Conservation (phyloP, 345 rosid species). For the Clausena lansium region DNA sequence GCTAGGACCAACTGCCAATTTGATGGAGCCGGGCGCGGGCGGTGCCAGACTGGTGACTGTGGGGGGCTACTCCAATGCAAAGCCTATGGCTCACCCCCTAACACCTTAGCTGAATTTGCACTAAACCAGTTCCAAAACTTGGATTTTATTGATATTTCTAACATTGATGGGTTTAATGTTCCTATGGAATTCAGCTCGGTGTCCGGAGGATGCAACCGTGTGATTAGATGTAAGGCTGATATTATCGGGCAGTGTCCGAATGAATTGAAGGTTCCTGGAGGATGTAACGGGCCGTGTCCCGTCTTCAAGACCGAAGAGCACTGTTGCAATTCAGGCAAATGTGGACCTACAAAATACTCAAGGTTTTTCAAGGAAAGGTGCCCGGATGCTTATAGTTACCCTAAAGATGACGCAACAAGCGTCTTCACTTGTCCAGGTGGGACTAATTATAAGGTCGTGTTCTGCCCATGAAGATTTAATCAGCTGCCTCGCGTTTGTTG, state of each 20-base stretch:
- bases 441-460: conserved; percentile 1
- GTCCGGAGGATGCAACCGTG: conserved; percentile 17
- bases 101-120: conserved; percentile 34
- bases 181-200: conserved; percentile 36
- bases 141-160: conserved; percentile 36
- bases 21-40: conserved; percentile 9
- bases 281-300: conserved; percentile 4
- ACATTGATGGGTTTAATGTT: conserved; percentile 37
- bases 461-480: not conserved
- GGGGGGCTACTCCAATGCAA: conserved; percentile 26
- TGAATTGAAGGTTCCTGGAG: not conserved
- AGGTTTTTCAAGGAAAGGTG: conserved; percentile 8
- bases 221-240: not conserved
- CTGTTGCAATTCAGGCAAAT: not conserved
- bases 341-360: not conserved
- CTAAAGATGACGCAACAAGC: conserved; percentile 9
- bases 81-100: conserved; percentile 29
- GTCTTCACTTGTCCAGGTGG: not conserved
- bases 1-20: conserved; percentile 14
- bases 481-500: not conserved
- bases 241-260: not conserved
- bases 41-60: conserved; percentile 24
- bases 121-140: conserved; percentile 12
- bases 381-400: conserved; percentile 15
- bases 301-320: not conserved